phyloP scores from a whole-genome alignment of 2,329 filamentous ascomycete species.

The Neoscytalidium dimidiatum region DNA sequence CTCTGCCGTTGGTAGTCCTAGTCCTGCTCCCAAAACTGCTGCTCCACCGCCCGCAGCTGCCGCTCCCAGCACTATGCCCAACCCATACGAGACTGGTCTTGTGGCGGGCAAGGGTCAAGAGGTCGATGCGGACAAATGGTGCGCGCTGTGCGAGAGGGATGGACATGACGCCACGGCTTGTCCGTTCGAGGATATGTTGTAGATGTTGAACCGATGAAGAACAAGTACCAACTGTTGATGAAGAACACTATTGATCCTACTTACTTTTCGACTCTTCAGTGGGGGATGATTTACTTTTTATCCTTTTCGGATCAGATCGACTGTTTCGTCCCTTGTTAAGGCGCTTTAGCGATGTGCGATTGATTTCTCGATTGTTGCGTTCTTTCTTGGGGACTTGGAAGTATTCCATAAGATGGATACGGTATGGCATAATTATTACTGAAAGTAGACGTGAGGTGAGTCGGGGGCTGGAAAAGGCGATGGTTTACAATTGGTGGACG shows the following conservation, averaged over 20 bases:
- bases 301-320: not conserved
- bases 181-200: slow-evolving; percentile 78
- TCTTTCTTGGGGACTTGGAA: not conserved
- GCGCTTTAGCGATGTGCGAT: not conserved
- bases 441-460: not conserved
- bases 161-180: slow-evolving; percentile 96
- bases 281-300: not conserved
- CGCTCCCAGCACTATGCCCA: slow-evolving; percentile 30
- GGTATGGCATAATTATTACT: too few relatives aligned
- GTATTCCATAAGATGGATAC: not conserved
- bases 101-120: slow-evolving; percentile 37
- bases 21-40: not conserved
- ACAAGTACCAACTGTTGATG: not conserved
- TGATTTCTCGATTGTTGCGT: not conserved
- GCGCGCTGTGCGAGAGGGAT: slow-evolving; percentile 92
- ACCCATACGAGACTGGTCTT: slow-evolving; percentile 34
- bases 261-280: not conserved
- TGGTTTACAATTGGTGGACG: too few relatives aligned
- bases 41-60: slow-evolving; percentile 18
- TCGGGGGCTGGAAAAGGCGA: not conserved
- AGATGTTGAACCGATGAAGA: not conserved
- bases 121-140: slow-evolving; percentile 84
- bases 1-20: slow-evolving; percentile 24
- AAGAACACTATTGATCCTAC: not conserved
- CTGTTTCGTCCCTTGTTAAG: not conserved